Conservation (phyloP, 1,284 basidiomycete genomes). For the Trichosporon coremiiforme region DNA sequence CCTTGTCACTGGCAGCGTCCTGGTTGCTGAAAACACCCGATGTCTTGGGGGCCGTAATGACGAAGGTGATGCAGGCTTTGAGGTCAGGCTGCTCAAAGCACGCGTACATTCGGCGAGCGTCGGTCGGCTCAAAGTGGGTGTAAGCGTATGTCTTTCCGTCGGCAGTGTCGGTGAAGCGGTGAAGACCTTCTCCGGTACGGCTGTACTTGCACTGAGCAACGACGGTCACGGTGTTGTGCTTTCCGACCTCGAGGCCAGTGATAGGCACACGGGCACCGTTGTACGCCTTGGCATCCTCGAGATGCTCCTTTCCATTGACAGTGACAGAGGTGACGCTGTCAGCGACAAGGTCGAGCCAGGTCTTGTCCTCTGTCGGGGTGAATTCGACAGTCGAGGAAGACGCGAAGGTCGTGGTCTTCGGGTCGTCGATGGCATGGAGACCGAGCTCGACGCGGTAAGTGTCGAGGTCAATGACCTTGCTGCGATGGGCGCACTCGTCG, state of each 20-base stretch:
- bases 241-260: conserved; percentile 13
- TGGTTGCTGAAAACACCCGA: conserved; percentile 23
- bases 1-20: conserved; percentile 17
- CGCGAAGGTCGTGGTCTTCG: conserved; percentile 18
- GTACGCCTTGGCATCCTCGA: conserved; percentile 11
- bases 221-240: conserved; percentile 21
- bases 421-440: conserved; percentile 22
- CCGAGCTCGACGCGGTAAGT: conserved; percentile 22
- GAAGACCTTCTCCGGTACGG: conserved; percentile 26
- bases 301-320: conserved; percentile 14
- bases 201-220: conserved; percentile 22
- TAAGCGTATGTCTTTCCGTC: conserved; percentile 27
- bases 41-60: not conserved
- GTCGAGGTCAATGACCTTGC: conserved; percentile 19
- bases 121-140: conserved; percentile 28
- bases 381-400: conserved; percentile 22
- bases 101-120: conserved; percentile 25
- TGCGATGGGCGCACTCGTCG: conserved; percentile 23
- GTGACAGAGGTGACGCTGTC: conserved; percentile 31
- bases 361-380: not conserved
- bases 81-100: conserved; percentile 30
- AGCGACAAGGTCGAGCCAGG: conserved; percentile 26
- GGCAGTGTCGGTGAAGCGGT: conserved; percentile 26
- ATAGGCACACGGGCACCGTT: conserved; percentile 23
- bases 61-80: conserved; percentile 24